Evolutionary conservation across 164 flowering plant species (phyloP).

Genomic region (Vitis amurensis): DNA sequence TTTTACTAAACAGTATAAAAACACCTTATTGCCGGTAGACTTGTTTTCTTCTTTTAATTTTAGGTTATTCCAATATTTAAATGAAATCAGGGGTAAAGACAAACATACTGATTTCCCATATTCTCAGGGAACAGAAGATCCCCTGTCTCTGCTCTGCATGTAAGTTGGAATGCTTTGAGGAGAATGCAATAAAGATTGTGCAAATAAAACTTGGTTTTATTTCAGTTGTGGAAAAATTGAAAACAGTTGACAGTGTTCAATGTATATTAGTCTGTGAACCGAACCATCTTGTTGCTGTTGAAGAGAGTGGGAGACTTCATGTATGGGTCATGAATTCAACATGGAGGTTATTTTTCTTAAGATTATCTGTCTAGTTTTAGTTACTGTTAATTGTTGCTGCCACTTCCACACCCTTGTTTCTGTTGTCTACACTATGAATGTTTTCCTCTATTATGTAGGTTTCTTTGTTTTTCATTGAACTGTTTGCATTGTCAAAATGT

Average conservation of each 20-base stretch:
- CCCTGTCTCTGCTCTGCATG: constrained; percentile 70
- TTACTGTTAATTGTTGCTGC: background rate
- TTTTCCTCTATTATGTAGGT: no score
- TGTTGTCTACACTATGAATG: no score
- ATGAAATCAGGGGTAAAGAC: background rate
- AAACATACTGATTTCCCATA: constrained; percentile 9
- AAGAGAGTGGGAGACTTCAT: constrained; percentile 68
- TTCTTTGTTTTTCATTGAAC: no score
- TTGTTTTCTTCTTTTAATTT: background rate
- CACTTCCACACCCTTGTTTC: no score
- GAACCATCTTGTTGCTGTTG: constrained; percentile 65
- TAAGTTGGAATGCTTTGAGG: constrained; percentile 43
- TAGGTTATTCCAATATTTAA: background rate
- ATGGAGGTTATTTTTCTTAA: constrained; percentile 67
- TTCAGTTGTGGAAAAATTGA: constrained; percentile 52
- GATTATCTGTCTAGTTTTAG: background rate
- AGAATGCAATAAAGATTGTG: constrained; percentile 70
- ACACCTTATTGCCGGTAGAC: constrained; percentile 86
- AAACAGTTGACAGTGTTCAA: constrained; percentile 34
- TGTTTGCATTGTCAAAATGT: no score
- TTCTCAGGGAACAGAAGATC: constrained; percentile 54
- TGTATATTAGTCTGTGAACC: constrained; percentile 84
- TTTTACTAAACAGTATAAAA: constrained; percentile 54
- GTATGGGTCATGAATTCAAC: constrained; percentile 78
- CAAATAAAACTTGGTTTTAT: constrained; percentile 66